Evolutionary conservation across 306 rosid genomes (phyloP).

Genomic region (Alnus glutinosa): DNA sequence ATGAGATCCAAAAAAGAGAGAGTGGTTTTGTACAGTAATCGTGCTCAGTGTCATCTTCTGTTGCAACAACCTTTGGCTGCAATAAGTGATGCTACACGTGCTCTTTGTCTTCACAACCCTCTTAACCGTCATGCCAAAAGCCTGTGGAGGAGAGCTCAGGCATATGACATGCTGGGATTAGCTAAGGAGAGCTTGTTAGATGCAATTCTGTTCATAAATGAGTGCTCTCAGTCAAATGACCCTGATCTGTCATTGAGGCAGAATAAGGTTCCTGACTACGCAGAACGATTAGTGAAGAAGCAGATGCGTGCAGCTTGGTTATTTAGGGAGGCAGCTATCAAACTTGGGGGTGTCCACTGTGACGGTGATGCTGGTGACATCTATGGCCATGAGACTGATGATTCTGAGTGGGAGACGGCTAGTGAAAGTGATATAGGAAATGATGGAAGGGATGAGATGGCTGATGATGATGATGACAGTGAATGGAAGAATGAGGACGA

Average conservation of each 20-base stretch:
- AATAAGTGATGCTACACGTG: slow-evolving; percentile 94
- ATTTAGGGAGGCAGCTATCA: slow-evolving; percentile 92
- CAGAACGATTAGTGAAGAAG: slow-evolving; percentile 91
- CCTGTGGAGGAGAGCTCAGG: slow-evolving; percentile 99
- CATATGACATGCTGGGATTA: slow-evolving; percentile 94
- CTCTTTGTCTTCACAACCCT: slow-evolving; percentile 94
- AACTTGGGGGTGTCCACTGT: slow-evolving; percentile 85
- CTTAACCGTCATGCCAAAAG: slow-evolving; percentile 97
- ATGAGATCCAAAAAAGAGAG: slow-evolving; percentile 95
- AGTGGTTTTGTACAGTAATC: slow-evolving; percentile 93
- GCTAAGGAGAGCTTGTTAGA: slow-evolving; percentile 94
- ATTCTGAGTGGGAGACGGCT: slow-evolving; percentile 99
- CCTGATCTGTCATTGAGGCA: slow-evolving; percentile 88
- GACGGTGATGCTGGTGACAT: slow-evolving; percentile 86
- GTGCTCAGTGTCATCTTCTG: slow-evolving; percentile 93
- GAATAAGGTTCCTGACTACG: slow-evolving; percentile 96
- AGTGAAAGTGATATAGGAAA: slow-evolving; percentile 97
- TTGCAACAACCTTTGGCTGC: slow-evolving; percentile 94
- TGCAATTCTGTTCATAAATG: slow-evolving; percentile 94
- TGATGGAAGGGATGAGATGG: slow-evolving; percentile 85
- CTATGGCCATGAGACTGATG: slow-evolving; percentile 84
- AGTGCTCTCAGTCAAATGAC: slow-evolving; percentile 95
- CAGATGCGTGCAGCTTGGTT: slow-evolving; percentile 99
- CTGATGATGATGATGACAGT: slow-evolving; percentile 60
- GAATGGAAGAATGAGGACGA: slow-evolving; percentile 82